These are phyloP conservation scores for Eutrema yunnanense DNA, from an alignment of 345 rosid genomes.

Conservation along the genomic window DNA sequence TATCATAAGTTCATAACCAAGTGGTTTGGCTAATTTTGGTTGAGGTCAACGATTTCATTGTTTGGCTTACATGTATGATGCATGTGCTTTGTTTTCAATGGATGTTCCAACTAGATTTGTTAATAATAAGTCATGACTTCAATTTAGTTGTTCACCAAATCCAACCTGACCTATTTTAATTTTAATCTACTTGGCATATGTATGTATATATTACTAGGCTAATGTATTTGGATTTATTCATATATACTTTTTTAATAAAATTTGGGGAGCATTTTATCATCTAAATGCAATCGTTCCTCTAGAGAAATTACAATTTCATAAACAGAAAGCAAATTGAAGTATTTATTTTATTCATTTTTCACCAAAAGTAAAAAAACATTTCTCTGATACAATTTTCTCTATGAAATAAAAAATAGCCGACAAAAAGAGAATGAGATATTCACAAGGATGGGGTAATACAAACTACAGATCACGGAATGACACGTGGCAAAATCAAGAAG, in stretches of 20 bases:
- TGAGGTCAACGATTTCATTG: neutral
- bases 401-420: neutral
- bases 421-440: neutral
- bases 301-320: neutral
- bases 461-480: neutral
- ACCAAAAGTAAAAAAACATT: neutral
- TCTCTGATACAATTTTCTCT: no score
- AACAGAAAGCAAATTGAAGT: neutral
- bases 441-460: neutral
- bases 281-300: neutral
- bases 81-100: constrained; percentile 16
- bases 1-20: neutral
- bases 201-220: neutral
- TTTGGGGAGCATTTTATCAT: neutral
- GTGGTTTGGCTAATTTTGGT: neutral
- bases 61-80: constrained; percentile 12
- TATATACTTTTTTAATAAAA: neutral
- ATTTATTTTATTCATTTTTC: neutral
- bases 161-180: neutral
- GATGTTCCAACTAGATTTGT: constrained; percentile 19
- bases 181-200: neutral
- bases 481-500: constrained; percentile 18
- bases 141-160: constrained; percentile 30
- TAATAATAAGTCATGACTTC: constrained; percentile 11
- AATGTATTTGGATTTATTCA: constrained; percentile 5